Base-by-base conservation (phyloP, 176 grass and related monocot species). In the Thinopyrum elongatum region DNA sequence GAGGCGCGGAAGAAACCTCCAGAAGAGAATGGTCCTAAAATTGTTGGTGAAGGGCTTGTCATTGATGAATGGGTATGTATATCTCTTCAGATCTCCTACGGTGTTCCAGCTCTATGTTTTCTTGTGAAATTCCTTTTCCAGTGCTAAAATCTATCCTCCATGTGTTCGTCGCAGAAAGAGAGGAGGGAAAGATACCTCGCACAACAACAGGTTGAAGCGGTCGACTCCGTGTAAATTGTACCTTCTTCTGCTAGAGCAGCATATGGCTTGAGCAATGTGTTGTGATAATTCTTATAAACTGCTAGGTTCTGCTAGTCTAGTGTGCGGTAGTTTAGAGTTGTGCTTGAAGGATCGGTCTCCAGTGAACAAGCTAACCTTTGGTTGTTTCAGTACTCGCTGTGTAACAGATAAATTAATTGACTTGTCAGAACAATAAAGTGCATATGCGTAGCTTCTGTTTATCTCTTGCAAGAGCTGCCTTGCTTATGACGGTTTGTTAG, bases 11-110 rank as follows among this genome's bases (percentile, higher is more conserved):
- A 99, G 90, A 99, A 99, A 85, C 94, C 82, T 21, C 79, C 88
- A 0, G 94, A 99, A 93, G 97, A 96, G 61, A 91, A 84, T 82
- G 97, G 90, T 35, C 86, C 94, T 78, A 94, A 94, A 84, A 90
- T 96, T 83, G 92, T 94, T 41, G 94, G 97, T 26, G 97, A 99
- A 92, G 94, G 97, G 42, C 94, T 96, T 11, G 94, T 96, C 16
- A 96, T 99, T 7, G 97, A 96, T 87, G 94, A 99, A 94, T 99
- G 97, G 94, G 97, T 99, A 94, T 26, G 94, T 96, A 94, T 36
- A 21, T 39, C 60, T 80, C 74, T 70, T 84, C 35, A 29, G 23
- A 47, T 87, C 67, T 72, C 72, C 14, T 87, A 29, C 25, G 36
- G 14, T 78, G 22, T 65, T 70, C 51, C n/a, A 15, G 55, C 3